Percentiles rank a stretch among this genome's conserved stretches.
Evolutionary conservation across 108 stramenopile species (phyloP).

Genomic region (Nitzschia sp.): DNA sequence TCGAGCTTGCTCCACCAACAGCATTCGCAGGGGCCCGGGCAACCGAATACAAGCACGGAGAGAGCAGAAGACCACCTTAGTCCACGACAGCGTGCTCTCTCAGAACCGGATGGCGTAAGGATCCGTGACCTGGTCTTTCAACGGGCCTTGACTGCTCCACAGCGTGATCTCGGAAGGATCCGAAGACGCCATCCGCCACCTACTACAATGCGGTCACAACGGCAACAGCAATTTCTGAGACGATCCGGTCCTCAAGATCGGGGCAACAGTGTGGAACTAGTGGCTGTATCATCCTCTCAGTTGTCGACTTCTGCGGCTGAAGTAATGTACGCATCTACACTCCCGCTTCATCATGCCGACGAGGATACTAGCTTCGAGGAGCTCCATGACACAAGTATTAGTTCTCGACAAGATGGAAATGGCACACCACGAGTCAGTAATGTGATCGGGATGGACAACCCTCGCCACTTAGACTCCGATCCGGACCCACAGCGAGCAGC

Average conservation of each 20-base stretch:
- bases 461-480: background rate
- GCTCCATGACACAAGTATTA: background rate
- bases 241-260: background rate
- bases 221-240: background rate
- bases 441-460: background rate
- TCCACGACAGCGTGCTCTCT: conserved; percentile 19
- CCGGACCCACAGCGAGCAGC: conserved; percentile 51
- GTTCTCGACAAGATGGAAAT: background rate
- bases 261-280: background rate
- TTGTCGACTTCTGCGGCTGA: background rate
- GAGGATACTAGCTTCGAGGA: background rate
- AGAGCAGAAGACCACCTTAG: background rate
- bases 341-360: background rate
- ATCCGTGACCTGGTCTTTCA: conserved; percentile 22
- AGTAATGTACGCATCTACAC: background rate
- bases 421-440: background rate
- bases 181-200: background rate
- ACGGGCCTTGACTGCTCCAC: conserved; percentile 5
- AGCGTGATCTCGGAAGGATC: background rate
- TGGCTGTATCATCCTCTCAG: background rate
- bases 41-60: background rate
- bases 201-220: background rate
- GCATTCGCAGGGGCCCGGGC: background rate
- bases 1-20: background rate
- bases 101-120: conserved; percentile 26